A percentile compares a stretch with the other conserved stretches of the same genome.
phyloP scores from a whole-genome alignment of 2,329 filamentous ascomycete genomes.

The Torrubiellomyces zombiae region DNA sequence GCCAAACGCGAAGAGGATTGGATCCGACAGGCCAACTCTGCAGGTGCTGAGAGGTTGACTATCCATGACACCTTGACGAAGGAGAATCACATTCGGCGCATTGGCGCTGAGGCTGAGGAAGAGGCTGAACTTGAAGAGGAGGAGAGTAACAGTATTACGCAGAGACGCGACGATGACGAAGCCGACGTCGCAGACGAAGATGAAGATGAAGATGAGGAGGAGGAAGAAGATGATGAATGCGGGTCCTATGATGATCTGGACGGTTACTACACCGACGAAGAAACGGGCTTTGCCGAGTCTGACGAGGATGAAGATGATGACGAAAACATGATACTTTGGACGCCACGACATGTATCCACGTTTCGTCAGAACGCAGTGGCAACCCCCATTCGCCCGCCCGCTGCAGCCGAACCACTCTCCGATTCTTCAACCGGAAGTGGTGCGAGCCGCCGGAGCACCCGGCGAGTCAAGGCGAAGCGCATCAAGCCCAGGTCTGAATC shows the following conservation, averaged over 20 bases:
- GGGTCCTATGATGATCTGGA: constrained; percentile 42
- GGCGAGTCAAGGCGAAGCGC: constrained; percentile 9
- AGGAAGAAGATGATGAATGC: constrained; percentile 31
- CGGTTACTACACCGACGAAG: constrained; percentile 61
- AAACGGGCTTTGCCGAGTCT: constrained; percentile 51
- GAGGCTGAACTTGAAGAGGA: constrained; percentile 64
- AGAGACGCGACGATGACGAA: constrained; percentile 30
- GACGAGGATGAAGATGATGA: constrained; percentile 54
- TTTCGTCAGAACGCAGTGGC: constrained; percentile 18
- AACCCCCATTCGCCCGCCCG: constrained; percentile 14
- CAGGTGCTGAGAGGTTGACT: constrained; percentile 56
- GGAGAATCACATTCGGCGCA: constrained; percentile 71
- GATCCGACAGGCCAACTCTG: constrained; percentile 54
- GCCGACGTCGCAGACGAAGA: constrained; percentile 33
- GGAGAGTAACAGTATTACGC: constrained; percentile 27
- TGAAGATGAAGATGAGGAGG: constrained; percentile 35
- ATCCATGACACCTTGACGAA: constrained; percentile 80
- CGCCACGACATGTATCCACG: constrained; percentile 24
- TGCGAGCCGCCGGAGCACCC: constrained; percentile 10
- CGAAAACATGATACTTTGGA: constrained; percentile 43
- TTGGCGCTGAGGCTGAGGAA: constrained; percentile 81
- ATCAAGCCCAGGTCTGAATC: constrained; percentile 28
- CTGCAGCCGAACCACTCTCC: constrained; percentile 33
- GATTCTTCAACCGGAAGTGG: constrained; percentile 42
- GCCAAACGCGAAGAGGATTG: constrained; percentile 75